A percentile compares a stretch with the other conserved stretches of the same genome.
phyloP scores from a whole-genome alignment of 1,139 yeast species.

The Blastobotrys apis region DNA sequence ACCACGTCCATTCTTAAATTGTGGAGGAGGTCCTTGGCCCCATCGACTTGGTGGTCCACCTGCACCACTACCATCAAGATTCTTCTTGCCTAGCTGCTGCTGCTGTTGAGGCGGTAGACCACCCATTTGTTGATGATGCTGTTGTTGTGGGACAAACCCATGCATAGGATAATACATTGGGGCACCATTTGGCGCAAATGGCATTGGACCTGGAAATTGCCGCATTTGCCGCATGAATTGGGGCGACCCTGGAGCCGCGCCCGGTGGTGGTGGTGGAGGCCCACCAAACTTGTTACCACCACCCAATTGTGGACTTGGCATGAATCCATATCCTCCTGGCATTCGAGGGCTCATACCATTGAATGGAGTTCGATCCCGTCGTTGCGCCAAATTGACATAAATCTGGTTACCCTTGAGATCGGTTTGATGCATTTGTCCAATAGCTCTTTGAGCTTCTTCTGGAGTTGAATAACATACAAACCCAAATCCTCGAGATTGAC shows the following conservation, averaged over 20 bases:
- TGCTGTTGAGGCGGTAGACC: not conserved
- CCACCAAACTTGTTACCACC: conserved; percentile 29
- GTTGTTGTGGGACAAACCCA: not conserved
- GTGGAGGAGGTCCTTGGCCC: conserved; percentile 8
- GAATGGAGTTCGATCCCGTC: conserved; percentile 62
- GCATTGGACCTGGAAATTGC: not conserved
- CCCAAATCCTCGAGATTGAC: conserved; percentile 90
- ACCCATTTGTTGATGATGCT: not conserved
- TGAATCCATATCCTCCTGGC: conserved; percentile 49
- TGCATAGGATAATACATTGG: conserved; percentile 26
- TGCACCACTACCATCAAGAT: too few species aligned
- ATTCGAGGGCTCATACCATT: conserved; percentile 2
- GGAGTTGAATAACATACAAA: conserved; percentile 90
- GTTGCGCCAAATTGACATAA: conserved; percentile 91
- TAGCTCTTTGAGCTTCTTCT: conserved; percentile 90
- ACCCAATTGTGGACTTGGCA: conserved; percentile 41
- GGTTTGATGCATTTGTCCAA: conserved; percentile 86
- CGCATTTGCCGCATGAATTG: conserved; percentile 1
- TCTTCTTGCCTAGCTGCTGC: not conserved
- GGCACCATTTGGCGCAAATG: conserved; percentile 27
- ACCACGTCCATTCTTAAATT: not conserved
- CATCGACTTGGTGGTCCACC: not conserved
- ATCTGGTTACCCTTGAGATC: conserved; percentile 82
- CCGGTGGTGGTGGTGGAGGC: conserved; percentile 72
- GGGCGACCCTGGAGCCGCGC: too few species aligned